Conservation (phyloP, 495 filamentous ascomycete genomes). For the Xylaria cubensis region DNA sequence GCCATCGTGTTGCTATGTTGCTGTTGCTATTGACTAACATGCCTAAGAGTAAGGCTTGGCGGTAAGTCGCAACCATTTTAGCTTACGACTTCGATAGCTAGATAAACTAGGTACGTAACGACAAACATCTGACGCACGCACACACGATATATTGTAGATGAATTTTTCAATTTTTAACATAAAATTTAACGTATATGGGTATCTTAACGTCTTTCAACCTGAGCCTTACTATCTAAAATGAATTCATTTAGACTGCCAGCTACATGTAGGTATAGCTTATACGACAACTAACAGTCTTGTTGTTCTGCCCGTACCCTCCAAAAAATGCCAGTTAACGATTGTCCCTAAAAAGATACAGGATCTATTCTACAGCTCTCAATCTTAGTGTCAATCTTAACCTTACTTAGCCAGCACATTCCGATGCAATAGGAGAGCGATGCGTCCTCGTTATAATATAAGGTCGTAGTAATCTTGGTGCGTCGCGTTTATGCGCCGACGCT, state of each 20-base stretch:
- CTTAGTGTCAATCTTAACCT: not conserved
- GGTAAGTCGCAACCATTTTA: not conserved
- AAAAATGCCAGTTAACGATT: not conserved
- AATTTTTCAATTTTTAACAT: not conserved
- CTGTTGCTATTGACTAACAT: slow-evolving; percentile 9
- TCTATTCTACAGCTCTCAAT: slow-evolving; percentile 8
- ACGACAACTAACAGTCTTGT: slow-evolving; percentile 10
- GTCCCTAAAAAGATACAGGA: not conserved
- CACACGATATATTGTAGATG: not conserved
- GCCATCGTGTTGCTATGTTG: not conserved
- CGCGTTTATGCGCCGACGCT: slow-evolving; percentile 38
- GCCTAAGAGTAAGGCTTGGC: slow-evolving; percentile 20
- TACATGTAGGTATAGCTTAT: not conserved
- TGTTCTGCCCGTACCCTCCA: not conserved
- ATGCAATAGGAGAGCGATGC: not conserved
- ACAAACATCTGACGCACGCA: not conserved
- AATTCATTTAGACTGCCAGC: slow-evolving; percentile 11
- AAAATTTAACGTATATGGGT: slow-evolving; percentile 24
- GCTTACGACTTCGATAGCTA: not conserved
- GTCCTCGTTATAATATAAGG: not conserved
- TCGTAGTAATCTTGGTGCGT: not conserved
- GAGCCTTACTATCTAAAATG: not conserved
- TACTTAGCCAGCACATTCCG: slow-evolving; percentile 1
- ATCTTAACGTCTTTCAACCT: slow-evolving; percentile 22
- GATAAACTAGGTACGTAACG: not conserved